Evolutionary conservation across 1,284 basidiomycete genomes (phyloP), one percentile per base, ranked within the genome.

Genomic region (Moesziomyces aphidis): DNA sequence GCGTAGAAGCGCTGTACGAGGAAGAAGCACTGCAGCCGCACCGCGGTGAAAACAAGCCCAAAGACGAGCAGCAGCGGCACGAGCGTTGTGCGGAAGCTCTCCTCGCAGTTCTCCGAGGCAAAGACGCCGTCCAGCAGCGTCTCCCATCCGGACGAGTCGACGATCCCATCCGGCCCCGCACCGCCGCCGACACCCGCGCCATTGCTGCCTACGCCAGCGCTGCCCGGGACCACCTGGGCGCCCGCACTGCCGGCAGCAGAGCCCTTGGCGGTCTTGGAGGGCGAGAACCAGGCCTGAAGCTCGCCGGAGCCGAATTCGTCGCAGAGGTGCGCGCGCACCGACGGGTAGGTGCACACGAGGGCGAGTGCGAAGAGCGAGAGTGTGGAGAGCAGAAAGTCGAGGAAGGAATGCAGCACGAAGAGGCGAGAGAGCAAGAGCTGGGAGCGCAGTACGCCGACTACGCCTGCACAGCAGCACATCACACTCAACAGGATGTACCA

Each of bases 341-440:
- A 55, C 10, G 78, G 70, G 22, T 78, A 78, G 21, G 78, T 77
- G 61, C 61, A 71, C 5, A 78, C 65, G 39, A 80, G 47, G 11
- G 66, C 61, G 2, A 80, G 55, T 1, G 78, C 71, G 11, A 76
- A 34, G 3, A 80, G 65, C 31, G 77, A 80, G 23, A 78, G 57
- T 10, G 78, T 73, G 0, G 62, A 77, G 48, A 80, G 67, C 17
- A 80, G 58, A 22, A 80, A 61, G 43, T 80, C 78, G 28, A 80
- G 64, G 50, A 76, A 80, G 21, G 74, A 80, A 23, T 78, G 71
- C 23, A 78, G 53, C 31, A 80, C 62, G 28, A 80, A 80, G 21
- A 80, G 55, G 13, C 78, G 26, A 21, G 77, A 69, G 3, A 74
- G 64, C 9, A 77, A 31, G 15, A 78, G 54, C 19, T 64, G 59